Evolutionary conservation across 116 monocot genomes (phyloP).

Genomic region (Phalaenopsis hybrid): DNA sequence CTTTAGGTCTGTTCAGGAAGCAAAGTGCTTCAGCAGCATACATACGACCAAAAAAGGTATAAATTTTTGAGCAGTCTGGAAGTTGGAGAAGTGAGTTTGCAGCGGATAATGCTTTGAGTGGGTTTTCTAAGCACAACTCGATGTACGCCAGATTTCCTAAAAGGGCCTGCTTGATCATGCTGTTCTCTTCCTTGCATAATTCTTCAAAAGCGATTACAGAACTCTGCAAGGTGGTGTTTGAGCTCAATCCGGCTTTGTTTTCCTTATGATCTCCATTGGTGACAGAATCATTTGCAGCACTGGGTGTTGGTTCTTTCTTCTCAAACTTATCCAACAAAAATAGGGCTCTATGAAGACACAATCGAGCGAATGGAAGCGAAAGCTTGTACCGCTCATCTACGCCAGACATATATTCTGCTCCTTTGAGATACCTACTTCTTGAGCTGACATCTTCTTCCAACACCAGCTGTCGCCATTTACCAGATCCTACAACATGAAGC

Average conservation of each 20-base stretch:
- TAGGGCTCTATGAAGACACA: slow-evolving; percentile 63
- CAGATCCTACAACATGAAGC: slow-evolving; percentile 60
- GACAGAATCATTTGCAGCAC: slow-evolving; percentile 2
- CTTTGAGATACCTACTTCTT: slow-evolving; percentile 21
- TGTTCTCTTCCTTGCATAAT: slow-evolving; percentile 49
- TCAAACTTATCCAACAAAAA: slow-evolving; percentile 44
- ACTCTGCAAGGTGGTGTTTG: slow-evolving; percentile 32
- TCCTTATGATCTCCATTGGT: slow-evolving; percentile 52
- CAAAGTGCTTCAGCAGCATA: slow-evolving; percentile 95
- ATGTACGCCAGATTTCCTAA: slow-evolving; percentile 70
- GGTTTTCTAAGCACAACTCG: slow-evolving; percentile 62
- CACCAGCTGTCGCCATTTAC: slow-evolving; percentile 57
- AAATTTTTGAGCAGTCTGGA: slow-evolving; percentile 60
- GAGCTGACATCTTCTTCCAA: slow-evolving; percentile 32
- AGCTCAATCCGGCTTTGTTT: slow-evolving; percentile 20
- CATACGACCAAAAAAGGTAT: slow-evolving; percentile 46
- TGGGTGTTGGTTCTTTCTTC: slow-evolving; percentile 8
- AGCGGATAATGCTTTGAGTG: slow-evolving; percentile 43
- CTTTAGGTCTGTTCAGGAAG: slow-evolving; percentile 51
- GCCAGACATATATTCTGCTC: slow-evolving; percentile 21
- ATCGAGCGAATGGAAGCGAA: slow-evolving; percentile 70
- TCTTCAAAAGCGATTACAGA: slow-evolving; percentile 50
- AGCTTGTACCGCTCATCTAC: slow-evolving; percentile 29
- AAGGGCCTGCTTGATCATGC: slow-evolving; percentile 56
- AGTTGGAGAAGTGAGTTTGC: slow-evolving; percentile 44